Percentiles rank a stretch among this genome's conserved stretches.
Conservation (phyloP, 2,329 filamentous ascomycete species). For the Colletotrichum sp. region DNA sequence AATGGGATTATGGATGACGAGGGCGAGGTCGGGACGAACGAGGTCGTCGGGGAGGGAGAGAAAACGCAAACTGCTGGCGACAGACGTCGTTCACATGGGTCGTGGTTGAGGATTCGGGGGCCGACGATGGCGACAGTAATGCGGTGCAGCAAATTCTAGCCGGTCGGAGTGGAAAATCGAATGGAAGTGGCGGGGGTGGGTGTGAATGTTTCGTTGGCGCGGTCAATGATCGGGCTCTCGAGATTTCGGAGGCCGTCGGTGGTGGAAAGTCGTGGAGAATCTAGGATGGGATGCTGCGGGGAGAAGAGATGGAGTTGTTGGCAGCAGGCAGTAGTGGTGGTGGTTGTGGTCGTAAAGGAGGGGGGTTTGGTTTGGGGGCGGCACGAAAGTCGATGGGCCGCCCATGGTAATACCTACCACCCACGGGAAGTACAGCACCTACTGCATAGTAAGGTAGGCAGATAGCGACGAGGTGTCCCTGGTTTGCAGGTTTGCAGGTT, state of each 20-base stretch:
- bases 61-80: not conserved
- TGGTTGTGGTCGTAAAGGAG: not conserved
- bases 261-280: conserved; percentile 1
- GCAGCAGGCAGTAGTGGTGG: not conserved
- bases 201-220: not conserved
- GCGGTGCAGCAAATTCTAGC: not conserved
- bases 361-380: conserved; percentile 1
- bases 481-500: not conserved
- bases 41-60: not conserved
- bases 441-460: not conserved
- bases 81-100: not conserved
- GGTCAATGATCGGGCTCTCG: not conserved
- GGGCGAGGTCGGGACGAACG: not conserved
- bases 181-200: not conserved
- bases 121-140: not conserved
- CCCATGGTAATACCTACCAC: not conserved
- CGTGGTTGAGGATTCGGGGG: not conserved
- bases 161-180: not conserved
- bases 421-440: not conserved
- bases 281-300: conserved; percentile 5
- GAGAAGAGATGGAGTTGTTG: conserved; percentile 1
- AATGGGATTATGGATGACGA: not conserved
- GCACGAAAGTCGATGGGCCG: not conserved
- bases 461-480: not conserved
- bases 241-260: not conserved